Base-by-base conservation (phyloP, 2,329 filamentous ascomycete species). In the Cladophialophora yegresii region DNA sequence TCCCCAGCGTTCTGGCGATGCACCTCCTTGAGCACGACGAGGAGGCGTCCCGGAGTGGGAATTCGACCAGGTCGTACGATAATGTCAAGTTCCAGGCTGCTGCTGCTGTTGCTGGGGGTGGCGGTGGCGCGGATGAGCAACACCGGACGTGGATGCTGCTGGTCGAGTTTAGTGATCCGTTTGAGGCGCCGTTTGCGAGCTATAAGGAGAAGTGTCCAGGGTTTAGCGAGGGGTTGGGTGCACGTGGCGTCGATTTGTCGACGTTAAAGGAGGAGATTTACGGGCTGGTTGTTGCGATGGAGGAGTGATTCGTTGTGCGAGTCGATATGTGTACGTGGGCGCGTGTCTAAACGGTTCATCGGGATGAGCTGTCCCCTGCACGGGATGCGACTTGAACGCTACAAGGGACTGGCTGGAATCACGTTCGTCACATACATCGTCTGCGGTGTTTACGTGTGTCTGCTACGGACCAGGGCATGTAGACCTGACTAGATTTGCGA, bases 51-150 rank as follows among this genome's bases (percentile, higher is more conserved):
- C 40, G 47, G 10, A 40, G 54, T 9, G 63, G 63, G 5, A 62
- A 49, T 40, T 54, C 58, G 20, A 65, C 63, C 20, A 65, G 62
- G 23, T 65, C 63, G 16, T 66, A 66, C 53, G 60, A 63, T 16
- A 43, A 51, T 10, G 60, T 66, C 33, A 47, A 57, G 5, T 60
- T 66, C 28, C 51, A 57, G 40, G 32, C n/a, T 22, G 4, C 9
- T 5, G 32, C n/a, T 22, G 4, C 9, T 5, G 8, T n/a, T 43
- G 40, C 40, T 43, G 40, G 40, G 3, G 23, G 10, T 50, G 22
- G 22, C 26, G 22, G 45, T 8, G 43, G 20, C 12, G 33, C 16
- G 32, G 33, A 20, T 26, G 51, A 32, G 36, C 40, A 47, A n/a
- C 26, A 9, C 12, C 12, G 12, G 16, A 32, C 22, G 22, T 63